Evolutionary conservation across 1,284 basidiomycete species (phyloP), one percentile per base, ranked within the genome.

Genomic region (Melampsora americana): DNA sequence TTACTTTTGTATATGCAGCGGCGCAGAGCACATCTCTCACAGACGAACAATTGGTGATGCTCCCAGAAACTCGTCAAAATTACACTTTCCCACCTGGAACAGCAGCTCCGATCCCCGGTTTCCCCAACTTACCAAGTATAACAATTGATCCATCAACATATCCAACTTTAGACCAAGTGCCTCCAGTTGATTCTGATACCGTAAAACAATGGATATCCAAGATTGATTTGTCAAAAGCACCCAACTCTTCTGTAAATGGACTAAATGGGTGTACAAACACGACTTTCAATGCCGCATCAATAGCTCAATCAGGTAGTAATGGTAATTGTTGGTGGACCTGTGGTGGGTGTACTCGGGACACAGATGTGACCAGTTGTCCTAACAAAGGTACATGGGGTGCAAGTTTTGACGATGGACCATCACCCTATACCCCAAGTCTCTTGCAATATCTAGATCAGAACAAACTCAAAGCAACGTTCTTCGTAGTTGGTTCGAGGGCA

Each of bases 401-500:
- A 53, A 83, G 84, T 73, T 85, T 84, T 82, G 85, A 85, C 77
- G 83, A 85, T 73, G 84, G 80, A 42, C 95, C 94, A 66, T 88
- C 87, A 66, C 88, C 87, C 23, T 92, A 91, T 83, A 95, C 92
- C 1, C 88, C 91, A n/a, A 85, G 80, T 69, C 84, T 93, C 18
- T 86, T 95, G 59, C 83, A 89, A 71, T 93, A 87, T 81, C 85
- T 97, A 69, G 82, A 86, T 66, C 82, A 88, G 79, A 86, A 91
- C 81, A 83, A 89, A 74, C 81, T 95, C 79, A 86, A 84, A 28
- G 88, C 93, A 5, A 96, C 94, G 2, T 96, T 97, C 86, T 97
- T 95, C 85, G 89, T 93, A 66, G 90, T 96, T 28, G 94, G 93
- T 70, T 95, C 92, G 44, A 91, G 94, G 79, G 90, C 91, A 78